Conservation (phyloP, 139 green algal species). For the Edaphochlamys debaryana region DNA sequence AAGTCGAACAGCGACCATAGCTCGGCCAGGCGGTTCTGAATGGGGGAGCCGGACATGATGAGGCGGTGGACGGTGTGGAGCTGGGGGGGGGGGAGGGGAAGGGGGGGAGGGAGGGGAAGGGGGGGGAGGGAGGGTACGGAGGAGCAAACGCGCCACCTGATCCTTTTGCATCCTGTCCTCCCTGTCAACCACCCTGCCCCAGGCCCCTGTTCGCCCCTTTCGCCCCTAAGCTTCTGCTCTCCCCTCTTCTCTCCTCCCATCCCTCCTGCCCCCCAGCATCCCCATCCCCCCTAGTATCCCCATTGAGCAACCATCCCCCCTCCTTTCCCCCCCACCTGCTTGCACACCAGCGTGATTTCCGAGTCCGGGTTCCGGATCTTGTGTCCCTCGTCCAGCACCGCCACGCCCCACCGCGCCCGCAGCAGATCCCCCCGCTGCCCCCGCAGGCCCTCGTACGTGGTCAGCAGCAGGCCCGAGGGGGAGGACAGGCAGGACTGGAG, state of each 20-base stretch:
- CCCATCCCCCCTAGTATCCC: too few relatives aligned
- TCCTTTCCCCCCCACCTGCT: conserved; percentile 68
- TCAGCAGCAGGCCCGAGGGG: conserved; percentile 76
- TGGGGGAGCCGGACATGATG: conserved; percentile 93
- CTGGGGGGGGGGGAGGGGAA: conserved; percentile 5
- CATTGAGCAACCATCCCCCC: not conserved
- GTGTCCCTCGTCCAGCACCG: conserved; percentile 95
- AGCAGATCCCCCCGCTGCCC: conserved; percentile 78
- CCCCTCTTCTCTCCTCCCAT: too few relatives aligned
- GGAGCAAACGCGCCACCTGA: not conserved
- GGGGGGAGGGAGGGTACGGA: not conserved
- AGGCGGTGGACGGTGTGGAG: conserved; percentile 83
- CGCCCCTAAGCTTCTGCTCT: too few relatives aligned
- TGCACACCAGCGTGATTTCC: conserved; percentile 88
- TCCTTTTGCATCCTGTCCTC: not conserved
- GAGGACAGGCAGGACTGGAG: not conserved
- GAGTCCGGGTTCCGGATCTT: conserved; percentile 97
- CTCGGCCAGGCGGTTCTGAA: conserved; percentile 97
- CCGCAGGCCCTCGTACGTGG: conserved; percentile 94
- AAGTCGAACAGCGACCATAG: conserved; percentile 99
- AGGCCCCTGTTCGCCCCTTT: too few relatives aligned
- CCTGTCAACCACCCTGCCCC: too few relatives aligned
- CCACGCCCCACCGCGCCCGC: conserved; percentile 85
- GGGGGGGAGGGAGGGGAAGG: not conserved
- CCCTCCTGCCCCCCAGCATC: not conserved